Evolutionary conservation across 2,329 filamentous ascomycete genomes (phyloP).

Genomic region (Lachnellula arida): DNA sequence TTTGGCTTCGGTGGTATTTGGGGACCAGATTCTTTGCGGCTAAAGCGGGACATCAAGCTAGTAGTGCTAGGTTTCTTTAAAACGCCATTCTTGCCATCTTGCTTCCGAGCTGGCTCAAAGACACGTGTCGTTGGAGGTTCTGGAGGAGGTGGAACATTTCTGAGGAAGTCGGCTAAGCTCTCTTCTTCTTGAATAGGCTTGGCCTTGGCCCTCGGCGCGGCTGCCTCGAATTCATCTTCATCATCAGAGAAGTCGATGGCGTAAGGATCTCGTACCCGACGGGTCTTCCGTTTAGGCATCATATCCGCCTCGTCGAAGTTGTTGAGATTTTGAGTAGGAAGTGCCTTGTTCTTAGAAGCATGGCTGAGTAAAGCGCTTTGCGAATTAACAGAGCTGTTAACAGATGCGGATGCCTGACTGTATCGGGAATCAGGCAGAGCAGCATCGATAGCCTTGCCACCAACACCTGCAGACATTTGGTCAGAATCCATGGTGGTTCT

Average conservation of each 20-base stretch:
- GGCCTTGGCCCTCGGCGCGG: constrained; percentile 16
- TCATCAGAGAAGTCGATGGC: constrained; percentile 71
- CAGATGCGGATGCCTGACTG: constrained; percentile 41
- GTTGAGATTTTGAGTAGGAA: constrained; percentile 11
- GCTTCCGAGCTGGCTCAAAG: constrained; percentile 15
- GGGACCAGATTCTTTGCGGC: constrained; percentile 33
- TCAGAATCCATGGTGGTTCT: constrained; percentile 82
- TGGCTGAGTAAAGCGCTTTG: constrained; percentile 61
- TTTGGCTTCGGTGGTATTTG: constrained; percentile 33
- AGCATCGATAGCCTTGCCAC: constrained; percentile 54
- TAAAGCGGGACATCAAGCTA: constrained; percentile 57
- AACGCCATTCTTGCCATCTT: constrained; percentile 32
- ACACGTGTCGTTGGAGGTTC: constrained; percentile 35
- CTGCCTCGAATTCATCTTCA: constrained; percentile 31
- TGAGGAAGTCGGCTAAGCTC: constrained; percentile 69
- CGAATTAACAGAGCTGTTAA: constrained; percentile 55
- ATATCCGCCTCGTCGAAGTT: constrained; percentile 33
- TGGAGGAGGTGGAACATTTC: constrained; percentile 62
- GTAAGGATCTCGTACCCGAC: constrained; percentile 81
- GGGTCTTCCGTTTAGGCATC: constrained; percentile 68
- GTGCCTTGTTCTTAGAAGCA: constrained; percentile 33
- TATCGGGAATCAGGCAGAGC: constrained; percentile 49
- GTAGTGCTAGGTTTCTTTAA: constrained; percentile 63
- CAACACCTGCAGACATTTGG: constrained; percentile 54
- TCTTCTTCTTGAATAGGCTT: constrained; percentile 38